These are phyloP conservation scores for Mycena venus DNA, from an alignment of 768 basidiomycete species.

Conservation along the genomic window DNA sequence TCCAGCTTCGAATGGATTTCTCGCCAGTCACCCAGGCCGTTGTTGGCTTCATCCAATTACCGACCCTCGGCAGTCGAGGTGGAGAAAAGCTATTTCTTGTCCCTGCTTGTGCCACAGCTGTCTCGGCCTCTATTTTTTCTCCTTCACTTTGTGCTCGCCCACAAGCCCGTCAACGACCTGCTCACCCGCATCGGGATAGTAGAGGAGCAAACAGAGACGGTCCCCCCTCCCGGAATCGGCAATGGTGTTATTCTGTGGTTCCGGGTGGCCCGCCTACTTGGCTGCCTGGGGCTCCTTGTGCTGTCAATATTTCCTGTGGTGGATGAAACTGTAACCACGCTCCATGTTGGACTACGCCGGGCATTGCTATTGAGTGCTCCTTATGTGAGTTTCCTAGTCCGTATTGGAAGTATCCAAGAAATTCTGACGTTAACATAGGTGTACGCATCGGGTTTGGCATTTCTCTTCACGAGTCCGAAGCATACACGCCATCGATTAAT, in stretches of 20 bases:
- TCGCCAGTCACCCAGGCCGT: too few relatives aligned
- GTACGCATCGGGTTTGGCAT: too few relatives aligned
- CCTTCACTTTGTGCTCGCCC: background rate
- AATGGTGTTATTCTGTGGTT: slow-evolving; percentile 54
- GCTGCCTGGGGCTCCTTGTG: slow-evolving; percentile 59
- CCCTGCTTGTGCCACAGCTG: background rate
- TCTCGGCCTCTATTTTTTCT: slow-evolving; percentile 4
- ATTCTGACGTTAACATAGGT: slow-evolving; percentile 40
- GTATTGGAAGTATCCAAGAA: too few relatives aligned
- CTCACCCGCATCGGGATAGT: background rate
- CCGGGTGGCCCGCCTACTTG: slow-evolving; percentile 59
- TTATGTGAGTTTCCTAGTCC: slow-evolving; percentile 18
- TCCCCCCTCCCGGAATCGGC: background rate
- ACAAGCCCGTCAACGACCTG: background rate
- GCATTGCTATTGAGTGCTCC: slow-evolving; percentile 22
- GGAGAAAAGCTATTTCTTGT: background rate
- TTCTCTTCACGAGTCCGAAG: slow-evolving; percentile 52
- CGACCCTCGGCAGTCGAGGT: too few relatives aligned
- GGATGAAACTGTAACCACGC: slow-evolving; percentile 31
- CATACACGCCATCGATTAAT: slow-evolving; percentile 51
- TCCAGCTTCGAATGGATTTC: too few relatives aligned
- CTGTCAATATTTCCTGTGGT: slow-evolving; percentile 57
- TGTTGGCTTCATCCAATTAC: too few relatives aligned
- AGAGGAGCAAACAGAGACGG: background rate
- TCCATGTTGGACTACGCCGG: background rate